Evolutionary conservation across 2,329 filamentous ascomycete genomes (phyloP), one percentile per base, ranked within the genome.

Genomic region (Trichoderma brevicompactum): DNA sequence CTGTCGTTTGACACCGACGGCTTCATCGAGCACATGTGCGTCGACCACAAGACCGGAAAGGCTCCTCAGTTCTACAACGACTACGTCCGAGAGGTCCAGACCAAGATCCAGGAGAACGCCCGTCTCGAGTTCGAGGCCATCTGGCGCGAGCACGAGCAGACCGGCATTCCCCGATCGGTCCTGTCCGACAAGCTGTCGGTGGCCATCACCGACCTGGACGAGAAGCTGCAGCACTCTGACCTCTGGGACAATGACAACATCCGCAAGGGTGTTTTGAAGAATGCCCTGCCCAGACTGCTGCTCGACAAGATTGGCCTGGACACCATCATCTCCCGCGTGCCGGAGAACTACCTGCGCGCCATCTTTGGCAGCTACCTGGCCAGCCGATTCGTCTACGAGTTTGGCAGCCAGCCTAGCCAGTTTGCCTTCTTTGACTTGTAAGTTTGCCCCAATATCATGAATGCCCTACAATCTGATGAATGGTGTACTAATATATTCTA

Each of bases 381-480:
- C 55, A 96, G 91, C 74, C 90, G 95, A 49, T 99, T 99, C 77
- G 92, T 99, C 46, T 99, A 99, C 78, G 88, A 96, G 77, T 95
- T 94, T 76, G 95, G 95, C 73, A 94, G 93, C 76, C 89, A 87
- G 70, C 94, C 95, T 5, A 95, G 90, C 81, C 94, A 97, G 74
- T 98, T 99, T 81, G 93, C 94, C 44, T 99, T 99, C 84, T 99
- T 96, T 79, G 92, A 96, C 77, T 99, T 98, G 91, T 94, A 82
- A 87, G 91, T 90, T 32, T 50, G 7, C 12, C 1, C 23, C 13
- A 12, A 5, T n/a, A 13, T 7, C 13, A 38, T 17, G 12, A 40
- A 9, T 10, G 64, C 50, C 3, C 1, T 19, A 4, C 15, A 4
- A 10, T 32, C 9, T n/a, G 9, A n/a, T n/a, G 12, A 49, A 44